Evolutionary conservation across 805 yeast genomes (phyloP).

Genomic region (Metschnikowia picachoensis): DNA sequence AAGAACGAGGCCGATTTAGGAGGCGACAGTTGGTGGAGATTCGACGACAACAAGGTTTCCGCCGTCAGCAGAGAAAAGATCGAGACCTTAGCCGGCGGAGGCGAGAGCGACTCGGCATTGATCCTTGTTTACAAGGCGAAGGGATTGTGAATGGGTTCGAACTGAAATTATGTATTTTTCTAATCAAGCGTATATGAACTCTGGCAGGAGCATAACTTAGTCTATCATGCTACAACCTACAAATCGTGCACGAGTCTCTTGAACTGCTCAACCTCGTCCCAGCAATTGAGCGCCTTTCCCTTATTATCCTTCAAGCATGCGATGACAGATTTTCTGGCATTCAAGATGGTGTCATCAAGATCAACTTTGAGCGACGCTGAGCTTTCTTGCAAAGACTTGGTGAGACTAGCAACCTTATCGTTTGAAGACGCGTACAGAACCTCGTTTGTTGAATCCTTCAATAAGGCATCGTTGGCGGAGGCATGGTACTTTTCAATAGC

Average conservation of each 20-base stretch:
- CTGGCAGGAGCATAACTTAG: too few relatives aligned
- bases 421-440: constrained; percentile 30
- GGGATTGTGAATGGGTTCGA: constrained; percentile 42
- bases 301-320: constrained; percentile 60
- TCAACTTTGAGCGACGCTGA: constrained; percentile 30
- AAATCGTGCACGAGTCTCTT: constrained; percentile 53
- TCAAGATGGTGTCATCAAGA: constrained; percentile 36
- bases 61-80: constrained; percentile 76
- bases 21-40: constrained; percentile 87
- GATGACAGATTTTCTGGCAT: constrained; percentile 48
- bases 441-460: constrained; percentile 31
- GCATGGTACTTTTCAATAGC: constrained; percentile 50
- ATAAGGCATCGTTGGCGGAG: constrained; percentile 42
- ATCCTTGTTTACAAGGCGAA: constrained; percentile 81
- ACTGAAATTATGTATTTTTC: background rate
- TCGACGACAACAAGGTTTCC: constrained; percentile 87
- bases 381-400: constrained; percentile 33
- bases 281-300: constrained; percentile 71
- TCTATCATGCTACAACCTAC: constrained; percentile 21
- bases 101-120: constrained; percentile 94
- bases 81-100: constrained; percentile 91
- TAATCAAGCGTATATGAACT: too few relatives aligned
- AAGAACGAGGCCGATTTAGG: constrained; percentile 60
- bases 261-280: constrained; percentile 74
- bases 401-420: constrained; percentile 40